Evolutionary conservation across 106 monocot species (phyloP), one percentile per base, ranked within the genome.

Genomic region (Phalaenopsis equestris): DNA sequence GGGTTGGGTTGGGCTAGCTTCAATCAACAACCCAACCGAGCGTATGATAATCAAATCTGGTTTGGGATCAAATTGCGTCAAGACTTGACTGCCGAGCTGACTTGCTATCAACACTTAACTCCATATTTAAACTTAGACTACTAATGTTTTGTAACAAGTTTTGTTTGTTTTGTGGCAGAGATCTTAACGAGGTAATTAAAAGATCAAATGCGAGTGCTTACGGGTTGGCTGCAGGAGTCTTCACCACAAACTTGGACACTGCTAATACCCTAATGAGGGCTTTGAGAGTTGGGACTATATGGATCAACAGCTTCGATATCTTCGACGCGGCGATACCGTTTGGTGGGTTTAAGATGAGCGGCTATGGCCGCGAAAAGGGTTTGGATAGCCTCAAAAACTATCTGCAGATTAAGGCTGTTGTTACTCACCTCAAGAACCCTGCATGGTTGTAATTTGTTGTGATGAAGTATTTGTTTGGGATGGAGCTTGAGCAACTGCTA

Each of bases 301-400:
- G 96, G 96, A 79, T 96, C 67, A 96, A 96, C 68, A 93, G 93
- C 83, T 96, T 80, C 11, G 93, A 96, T 38, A 77, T 96, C 14
- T 96, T 93, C 42, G 96, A 96, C 55, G 93, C 93, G 0, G 83
- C 91, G 11, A 96, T 96, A 42, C 96, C 96, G 8, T 96, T 96
- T 23, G 96, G 96, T 3, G 96, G 96, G 12, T 96, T 84, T 86
- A 96, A 96, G 88, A 91, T 93, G 96, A 96, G 96, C 15, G 96
- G 96, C 14, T 81, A 85, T 4, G 96, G 96, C 3, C 88, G 96
- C 42, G 96, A 92, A 84, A 96, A 94, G 83, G 96, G 96, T 45
- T 83, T 93, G 10, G 90, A 96, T 65, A 87, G 96, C 80, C 90
- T 93, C 6, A 96, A 91, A 83, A 87, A 77, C 83, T 93, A 93